Base-by-base conservation (phyloP, 768 basidiomycete genomes). In the Pulveroboletus sp. region DNA sequence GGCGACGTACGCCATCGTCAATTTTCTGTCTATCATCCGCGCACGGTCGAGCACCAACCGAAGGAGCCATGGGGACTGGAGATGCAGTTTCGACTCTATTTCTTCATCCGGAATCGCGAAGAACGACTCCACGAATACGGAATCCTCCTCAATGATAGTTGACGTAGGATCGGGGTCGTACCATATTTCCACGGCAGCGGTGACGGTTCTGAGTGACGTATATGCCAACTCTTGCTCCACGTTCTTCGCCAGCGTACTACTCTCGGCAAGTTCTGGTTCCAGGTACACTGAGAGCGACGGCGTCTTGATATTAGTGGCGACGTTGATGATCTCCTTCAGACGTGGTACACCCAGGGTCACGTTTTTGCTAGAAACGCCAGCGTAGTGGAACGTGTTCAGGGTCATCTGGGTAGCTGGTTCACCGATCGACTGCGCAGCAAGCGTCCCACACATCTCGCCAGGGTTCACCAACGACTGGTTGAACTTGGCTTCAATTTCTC, bases 381-480 rank as follows among this genome's bases (percentile, higher is more conserved):
- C 96, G 67, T 97, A 98, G 71, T 99, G 96, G 89, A 98, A 99
- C 0, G 95, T 98, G 69, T 99, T 99, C 51, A 99, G 71, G 6
- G 96, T 98, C 96, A 99, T 98, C 72, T 99, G 96, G 1, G 96
- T 99, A 5, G 96, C 96, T 0, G 96, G 96, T 75, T 98, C 96
- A 69, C 96, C 96, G 57, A 98, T 99, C 0, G 96, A 98, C 72
- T 99, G 96, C 1, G 96, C 96, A 33, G 95, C 88, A 18, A 98
- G 80, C 0, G 93, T 96, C 39, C 96, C 96, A 57, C 96, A 98
- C 96, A 99, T 99, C 71, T 98, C 96, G 39, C 95, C 94, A 0
- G 96, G 91, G 60, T 96, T 88, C 9, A 82, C 93, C 2, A 95
- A 60, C 3, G 96, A 88, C 58, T 85, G 86, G 63, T 97, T 95